A percentile compares a stretch with the other conserved stretches of the same genome.
These are phyloP conservation scores for Rhytidiadelphus loreus DNA, from an alignment of 225 moss, liverwort and hornwort species.

Conservation along the genomic window DNA sequence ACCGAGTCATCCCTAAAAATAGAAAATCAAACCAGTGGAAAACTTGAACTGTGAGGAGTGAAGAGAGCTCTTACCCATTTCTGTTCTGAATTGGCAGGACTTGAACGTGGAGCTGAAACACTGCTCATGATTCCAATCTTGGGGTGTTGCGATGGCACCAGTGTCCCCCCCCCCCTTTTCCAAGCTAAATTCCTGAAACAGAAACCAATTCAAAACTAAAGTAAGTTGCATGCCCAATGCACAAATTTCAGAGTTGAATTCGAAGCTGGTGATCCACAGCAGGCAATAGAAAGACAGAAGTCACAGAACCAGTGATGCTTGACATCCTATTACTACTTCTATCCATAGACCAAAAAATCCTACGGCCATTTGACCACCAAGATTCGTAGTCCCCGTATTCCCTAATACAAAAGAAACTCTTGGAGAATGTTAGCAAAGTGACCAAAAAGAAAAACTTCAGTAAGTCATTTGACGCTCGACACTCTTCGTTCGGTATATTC, in stretches of 20 bases:
- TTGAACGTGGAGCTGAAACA: conserved; percentile 36
- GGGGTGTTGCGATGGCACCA: not conserved
- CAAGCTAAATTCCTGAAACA: conserved; percentile 15
- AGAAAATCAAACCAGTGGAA: not conserved
- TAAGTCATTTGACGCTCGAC: not conserved
- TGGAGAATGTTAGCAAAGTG: not conserved
- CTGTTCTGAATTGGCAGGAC: conserved; percentile 16
- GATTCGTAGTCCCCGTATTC: not conserved
- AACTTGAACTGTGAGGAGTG: not conserved
- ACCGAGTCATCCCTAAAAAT: not conserved
- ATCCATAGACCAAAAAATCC: too few relatives aligned
- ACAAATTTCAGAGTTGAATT: not conserved
- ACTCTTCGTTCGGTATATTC: not conserved
- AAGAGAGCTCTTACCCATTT: conserved; percentile 9
- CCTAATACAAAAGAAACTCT: too few relatives aligned
- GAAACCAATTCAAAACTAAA: not conserved
- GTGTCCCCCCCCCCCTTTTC: conserved; percentile 24
- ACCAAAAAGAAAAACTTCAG: too few relatives aligned
- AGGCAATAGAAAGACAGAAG: not conserved
- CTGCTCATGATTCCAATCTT: conserved; percentile 24
- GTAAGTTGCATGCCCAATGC: not conserved
- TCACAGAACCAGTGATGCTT: not conserved
- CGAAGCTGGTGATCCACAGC: not conserved
- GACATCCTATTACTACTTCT: not conserved
- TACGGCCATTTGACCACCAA: not conserved